A percentile compares a stretch with the other conserved stretches of the same genome.
These are phyloP conservation scores for Raddia guianensis DNA, from an alignment of 176 grass and related monocot species.

Conservation along the genomic window DNA sequence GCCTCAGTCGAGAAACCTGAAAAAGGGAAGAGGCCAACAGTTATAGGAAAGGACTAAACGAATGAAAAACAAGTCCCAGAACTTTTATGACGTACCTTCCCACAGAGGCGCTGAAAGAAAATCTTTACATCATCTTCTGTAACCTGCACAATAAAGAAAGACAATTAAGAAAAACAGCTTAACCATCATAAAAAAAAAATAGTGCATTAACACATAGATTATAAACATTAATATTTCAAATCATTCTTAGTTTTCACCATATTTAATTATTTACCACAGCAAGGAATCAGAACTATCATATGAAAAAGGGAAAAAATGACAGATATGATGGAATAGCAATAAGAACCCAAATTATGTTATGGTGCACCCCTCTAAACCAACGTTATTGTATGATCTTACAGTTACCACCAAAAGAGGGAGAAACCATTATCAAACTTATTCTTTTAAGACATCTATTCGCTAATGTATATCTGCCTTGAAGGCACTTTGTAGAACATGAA, in stretches of 20 bases:
- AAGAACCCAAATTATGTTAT: neutral
- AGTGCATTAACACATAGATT: neutral
- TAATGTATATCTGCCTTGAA: conserved; percentile 15
- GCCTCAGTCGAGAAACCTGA: conserved; percentile 89
- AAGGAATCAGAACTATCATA: neutral
- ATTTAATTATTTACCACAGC: neutral
- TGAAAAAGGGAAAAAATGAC: neutral
- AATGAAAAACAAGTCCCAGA: neutral
- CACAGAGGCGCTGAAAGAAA: conserved; percentile 79
- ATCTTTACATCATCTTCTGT: conserved; percentile 79
- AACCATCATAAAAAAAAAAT: neutral
- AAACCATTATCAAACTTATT: neutral
- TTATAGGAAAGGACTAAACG: conserved; percentile 19
- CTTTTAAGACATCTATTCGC: neutral
- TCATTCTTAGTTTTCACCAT: neutral
- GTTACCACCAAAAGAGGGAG: neutral
- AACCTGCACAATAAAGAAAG: conserved; percentile 61
- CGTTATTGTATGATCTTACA: neutral
- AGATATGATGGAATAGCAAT: neutral
- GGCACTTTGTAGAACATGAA: neutral
- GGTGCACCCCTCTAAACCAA: neutral
- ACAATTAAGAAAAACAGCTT: conserved; percentile 7
- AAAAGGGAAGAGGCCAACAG: conserved; percentile 3
- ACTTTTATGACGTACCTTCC: conserved; percentile 53
- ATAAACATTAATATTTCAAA: neutral